These are phyloP conservation scores for Heliocybe sulcata DNA, from an alignment of 1,284 basidiomycete species.

Conservation along the genomic window DNA sequence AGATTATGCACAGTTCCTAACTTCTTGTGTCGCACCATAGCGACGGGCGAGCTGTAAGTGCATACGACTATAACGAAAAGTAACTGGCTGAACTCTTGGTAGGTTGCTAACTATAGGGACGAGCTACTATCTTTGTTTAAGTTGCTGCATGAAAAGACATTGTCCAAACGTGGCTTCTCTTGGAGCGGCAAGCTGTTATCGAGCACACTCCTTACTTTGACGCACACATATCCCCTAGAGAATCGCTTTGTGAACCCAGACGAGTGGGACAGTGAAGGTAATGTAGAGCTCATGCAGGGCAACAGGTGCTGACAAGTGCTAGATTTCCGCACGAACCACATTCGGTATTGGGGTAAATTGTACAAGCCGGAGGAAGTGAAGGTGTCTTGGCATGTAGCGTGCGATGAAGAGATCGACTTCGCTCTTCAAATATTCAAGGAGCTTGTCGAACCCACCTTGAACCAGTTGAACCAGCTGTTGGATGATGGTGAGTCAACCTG, in stretches of 20 bases:
- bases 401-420: slow-evolving; percentile 66
- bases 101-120: slow-evolving; percentile 56
- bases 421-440: slow-evolving; percentile 68
- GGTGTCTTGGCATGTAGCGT: slow-evolving; percentile 76
- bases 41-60: slow-evolving; percentile 54
- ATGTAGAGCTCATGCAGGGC: slow-evolving; percentile 7
- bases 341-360: slow-evolving; percentile 73
- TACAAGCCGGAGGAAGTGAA: slow-evolving; percentile 53
- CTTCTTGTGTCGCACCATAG: slow-evolving; percentile 23
- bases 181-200: slow-evolving; percentile 79
- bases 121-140: slow-evolving; percentile 62
- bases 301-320: background rate
- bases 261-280: slow-evolving; percentile 74
- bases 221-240: slow-evolving; percentile 79
- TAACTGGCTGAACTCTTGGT: background rate
- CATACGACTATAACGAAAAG: background rate
- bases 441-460: slow-evolving; percentile 63
- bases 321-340: slow-evolving; percentile 73
- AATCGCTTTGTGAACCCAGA: slow-evolving; percentile 79
- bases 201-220: slow-evolving; percentile 70
- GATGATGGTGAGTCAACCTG: slow-evolving; percentile 33
- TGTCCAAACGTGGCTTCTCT: slow-evolving; percentile 80
- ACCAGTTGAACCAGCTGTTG: slow-evolving; percentile 54
- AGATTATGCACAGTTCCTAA: background rate
- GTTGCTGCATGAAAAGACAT: slow-evolving; percentile 63